phyloP scores from a whole-genome alignment of 108 stramenopile species.

The Cyclotella baltica region DNA sequence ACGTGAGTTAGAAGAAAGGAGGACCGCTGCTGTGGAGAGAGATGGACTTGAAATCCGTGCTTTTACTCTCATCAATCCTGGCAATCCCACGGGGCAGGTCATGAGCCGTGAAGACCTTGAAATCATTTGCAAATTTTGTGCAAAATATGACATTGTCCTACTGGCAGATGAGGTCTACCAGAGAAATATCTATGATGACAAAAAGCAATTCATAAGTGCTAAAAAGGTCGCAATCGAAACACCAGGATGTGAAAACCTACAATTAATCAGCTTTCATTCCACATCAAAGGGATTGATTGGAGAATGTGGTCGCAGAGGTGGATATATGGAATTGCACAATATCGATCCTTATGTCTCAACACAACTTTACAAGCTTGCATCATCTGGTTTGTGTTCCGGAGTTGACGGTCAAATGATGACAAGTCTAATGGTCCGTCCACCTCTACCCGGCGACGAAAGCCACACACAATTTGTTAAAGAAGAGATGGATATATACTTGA shows the following conservation, averaged over 20 bases:
- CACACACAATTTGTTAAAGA: slow-evolving; percentile 74
- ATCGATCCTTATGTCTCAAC: slow-evolving; percentile 86
- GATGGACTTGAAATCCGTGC: slow-evolving; percentile 78
- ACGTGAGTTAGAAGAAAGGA: slow-evolving; percentile 70
- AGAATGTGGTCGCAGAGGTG: slow-evolving; percentile 96
- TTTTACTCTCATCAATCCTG: slow-evolving; percentile 94
- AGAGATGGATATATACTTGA: slow-evolving; percentile 68
- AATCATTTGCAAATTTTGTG: slow-evolving; percentile 83
- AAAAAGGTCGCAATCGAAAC: slow-evolving; percentile 75
- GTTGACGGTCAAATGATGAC: slow-evolving; percentile 90
- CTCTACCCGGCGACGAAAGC: slow-evolving; percentile 77
- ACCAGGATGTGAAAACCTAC: slow-evolving; percentile 70
- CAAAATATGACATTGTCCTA: slow-evolving; percentile 73
- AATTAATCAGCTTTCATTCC: slow-evolving; percentile 93
- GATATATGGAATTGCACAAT: slow-evolving; percentile 91
- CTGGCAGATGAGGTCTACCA: slow-evolving; percentile 95
- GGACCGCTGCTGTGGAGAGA: slow-evolving; percentile 64
- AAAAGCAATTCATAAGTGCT: slow-evolving; percentile 77
- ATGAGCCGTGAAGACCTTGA: slow-evolving; percentile 78
- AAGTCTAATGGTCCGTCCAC: slow-evolving; percentile 93
- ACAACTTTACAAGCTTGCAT: slow-evolving; percentile 94
- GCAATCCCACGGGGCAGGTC: slow-evolving; percentile 95
- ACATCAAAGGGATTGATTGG: slow-evolving; percentile 93
- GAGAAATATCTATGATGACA: slow-evolving; percentile 87
- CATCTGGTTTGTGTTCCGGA: slow-evolving; percentile 86